Evolutionary conservation across 2,329 filamentous ascomycete genomes (phyloP).

Genomic region (Aspergillus aculeatinus): DNA sequence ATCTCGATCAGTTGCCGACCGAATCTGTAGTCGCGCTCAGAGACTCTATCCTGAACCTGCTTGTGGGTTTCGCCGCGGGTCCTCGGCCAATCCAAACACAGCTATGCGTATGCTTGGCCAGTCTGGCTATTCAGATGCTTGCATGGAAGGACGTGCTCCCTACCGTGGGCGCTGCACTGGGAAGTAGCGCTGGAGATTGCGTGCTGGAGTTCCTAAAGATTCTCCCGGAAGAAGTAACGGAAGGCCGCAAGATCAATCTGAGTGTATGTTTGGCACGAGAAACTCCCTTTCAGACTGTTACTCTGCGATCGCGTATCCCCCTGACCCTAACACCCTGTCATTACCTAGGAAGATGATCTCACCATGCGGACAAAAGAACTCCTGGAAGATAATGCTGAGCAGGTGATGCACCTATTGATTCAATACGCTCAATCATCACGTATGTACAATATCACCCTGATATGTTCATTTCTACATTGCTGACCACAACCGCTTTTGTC

Average conservation of each 20-base stretch:
- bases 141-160: conserved; percentile 91
- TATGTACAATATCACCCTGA: conserved; percentile 41
- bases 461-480: conserved; percentile 9
- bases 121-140: conserved; percentile 93
- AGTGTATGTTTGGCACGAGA: conserved; percentile 76
- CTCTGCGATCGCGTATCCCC: conserved; percentile 34
- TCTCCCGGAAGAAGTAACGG: conserved; percentile 96
- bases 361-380: conserved; percentile 80
- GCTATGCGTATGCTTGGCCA: conserved; percentile 90
- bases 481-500: conserved; percentile 21
- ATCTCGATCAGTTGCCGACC: conserved; percentile 82
- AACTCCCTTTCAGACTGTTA: conserved; percentile 40
- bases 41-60: conserved; percentile 76
- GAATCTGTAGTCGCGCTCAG: conserved; percentile 74
- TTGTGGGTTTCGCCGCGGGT: conserved; percentile 77
- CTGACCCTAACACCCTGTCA: conserved; percentile 50
- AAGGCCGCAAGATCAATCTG: conserved; percentile 98
- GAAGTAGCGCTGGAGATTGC: conserved; percentile 69
- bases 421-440: conserved; percentile 90
- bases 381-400: conserved; percentile 82
- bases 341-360: conserved; percentile 88
- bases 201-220: conserved; percentile 96
- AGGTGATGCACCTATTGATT: conserved; percentile 82
- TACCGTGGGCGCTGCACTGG: conserved; percentile 75
- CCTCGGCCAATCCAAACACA: conserved; percentile 84